Evolutionary conservation across 2,329 filamentous ascomycete species (phyloP).

Genomic region (Colletotrichum agaves): DNA sequence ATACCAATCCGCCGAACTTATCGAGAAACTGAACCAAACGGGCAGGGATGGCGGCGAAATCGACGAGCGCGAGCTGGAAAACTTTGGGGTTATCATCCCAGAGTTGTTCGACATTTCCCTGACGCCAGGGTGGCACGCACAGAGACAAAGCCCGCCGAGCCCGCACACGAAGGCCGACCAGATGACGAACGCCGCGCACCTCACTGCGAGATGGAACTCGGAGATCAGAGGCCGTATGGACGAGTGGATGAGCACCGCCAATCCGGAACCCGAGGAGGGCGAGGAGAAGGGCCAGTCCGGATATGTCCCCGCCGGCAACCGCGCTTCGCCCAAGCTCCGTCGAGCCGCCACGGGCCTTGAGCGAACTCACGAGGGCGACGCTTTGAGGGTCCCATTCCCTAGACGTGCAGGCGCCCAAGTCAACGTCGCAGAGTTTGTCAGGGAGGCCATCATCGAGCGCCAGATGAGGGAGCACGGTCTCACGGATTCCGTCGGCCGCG

Average conservation of each 20-base stretch:
- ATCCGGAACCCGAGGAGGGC: constrained; percentile 31
- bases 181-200: constrained; percentile 62
- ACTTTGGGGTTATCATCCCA: constrained; percentile 64
- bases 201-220: constrained; percentile 63
- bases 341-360: neutral
- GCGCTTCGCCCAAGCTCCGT: neutral
- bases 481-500: constrained; percentile 56
- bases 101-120: constrained; percentile 64
- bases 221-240: constrained; percentile 52
- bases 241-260: constrained; percentile 54
- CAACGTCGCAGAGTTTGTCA: constrained; percentile 52
- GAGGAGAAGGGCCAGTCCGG: constrained; percentile 25
- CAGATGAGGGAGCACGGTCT: constrained; percentile 57
- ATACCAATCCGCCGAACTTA: constrained; percentile 40
- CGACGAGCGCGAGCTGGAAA: constrained; percentile 44
- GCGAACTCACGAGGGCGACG: constrained; percentile 31
- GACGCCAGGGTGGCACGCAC: constrained; percentile 61
- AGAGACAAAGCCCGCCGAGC: constrained; percentile 53
- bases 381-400: constrained; percentile 48
- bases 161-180: constrained; percentile 63
- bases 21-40: constrained; percentile 34
- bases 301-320: neutral
- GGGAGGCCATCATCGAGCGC: constrained; percentile 58
- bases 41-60: constrained; percentile 17
- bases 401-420: constrained; percentile 56